Base-by-base conservation (phyloP, 2,329 filamentous ascomycete species). In the Ceratocystis colombiana region DNA sequence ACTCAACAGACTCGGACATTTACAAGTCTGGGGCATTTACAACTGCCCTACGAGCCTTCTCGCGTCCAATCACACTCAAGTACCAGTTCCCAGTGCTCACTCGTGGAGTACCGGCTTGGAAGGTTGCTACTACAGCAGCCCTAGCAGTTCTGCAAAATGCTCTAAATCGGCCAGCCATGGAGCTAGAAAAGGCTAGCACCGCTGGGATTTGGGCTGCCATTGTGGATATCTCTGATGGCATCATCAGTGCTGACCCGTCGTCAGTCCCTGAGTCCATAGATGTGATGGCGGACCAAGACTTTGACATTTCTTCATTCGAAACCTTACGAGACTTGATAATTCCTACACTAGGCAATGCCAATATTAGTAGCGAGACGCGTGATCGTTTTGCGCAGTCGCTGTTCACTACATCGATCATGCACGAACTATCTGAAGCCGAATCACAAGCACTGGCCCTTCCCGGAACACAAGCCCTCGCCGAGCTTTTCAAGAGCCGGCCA, bases 371-470 rank as follows among this genome's bases (percentile, higher is more conserved):
- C 69, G 78, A 79, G 69, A 84, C 87, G 2, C 84, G 90, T 50
- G 82, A 82, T 64, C 77, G 82, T 0, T 96, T 92, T 71, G 84
- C 88, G 0, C 82, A 87, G 69, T 87, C 85, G 28, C 81, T 99
- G 1, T 96, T 97, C 76, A 80, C 82, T 59, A 89, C 85, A 37
- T 96, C 91, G 1, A 84, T 96, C 67, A 85, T 96, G 63, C 90
- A 96, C 73, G 75, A 80, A 0, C 45, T 68, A 12, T 61, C 64
- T 3, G 50, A 62, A 0, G 73, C 76, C 0, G 85, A 90, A 70
- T 79, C 80, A 12, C 78, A 73, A 0, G 79, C 77, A 78, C 45
- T 68, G 41, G 30, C n/a, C 0, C 22, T 20, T 6, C 45, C 64
- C 1, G 44, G 30, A 10, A 62, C 46, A 17, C 48, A 61, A 1